phyloP scores from a whole-genome alignment of 1,139 yeast genomes.

The Saccharomyces hybrid region DNA sequence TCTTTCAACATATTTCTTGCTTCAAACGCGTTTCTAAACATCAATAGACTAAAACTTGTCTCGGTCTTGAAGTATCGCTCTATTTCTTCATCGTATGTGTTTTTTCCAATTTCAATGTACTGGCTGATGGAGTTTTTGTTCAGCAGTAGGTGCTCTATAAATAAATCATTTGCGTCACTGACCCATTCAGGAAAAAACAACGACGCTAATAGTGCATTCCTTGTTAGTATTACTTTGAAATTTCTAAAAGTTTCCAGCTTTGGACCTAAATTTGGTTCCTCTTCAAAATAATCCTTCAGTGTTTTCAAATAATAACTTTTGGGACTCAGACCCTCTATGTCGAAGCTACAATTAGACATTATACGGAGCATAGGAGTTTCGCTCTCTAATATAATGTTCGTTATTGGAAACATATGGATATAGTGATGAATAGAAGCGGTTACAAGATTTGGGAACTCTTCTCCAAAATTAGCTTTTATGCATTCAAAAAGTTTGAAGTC shows the following conservation, averaged over 20 bases:
- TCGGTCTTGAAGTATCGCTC: background rate
- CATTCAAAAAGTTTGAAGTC: background rate
- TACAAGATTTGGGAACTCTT: background rate
- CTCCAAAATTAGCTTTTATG: background rate
- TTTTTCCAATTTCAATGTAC: background rate
- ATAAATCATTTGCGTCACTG: constrained; percentile 8
- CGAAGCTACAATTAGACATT: background rate
- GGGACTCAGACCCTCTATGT: background rate
- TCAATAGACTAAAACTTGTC: background rate
- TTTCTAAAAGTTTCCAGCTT: background rate
- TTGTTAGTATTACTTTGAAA: background rate
- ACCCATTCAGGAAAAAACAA: constrained; percentile 8
- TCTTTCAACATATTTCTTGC: constrained; percentile 5
- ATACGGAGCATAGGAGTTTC: background rate
- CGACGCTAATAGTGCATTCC: constrained; percentile 2
- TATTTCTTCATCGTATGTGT: background rate
- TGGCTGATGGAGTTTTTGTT: background rate
- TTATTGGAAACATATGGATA: background rate
- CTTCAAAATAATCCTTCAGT: background rate
- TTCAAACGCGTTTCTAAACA: constrained; percentile 4
- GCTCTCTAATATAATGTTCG: background rate
- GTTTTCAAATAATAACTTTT: background rate
- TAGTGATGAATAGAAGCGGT: background rate
- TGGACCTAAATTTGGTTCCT: background rate
- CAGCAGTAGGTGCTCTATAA: constrained; percentile 8